phyloP scores from a whole-genome alignment of 495 filamentous ascomycete genomes.

The Aspergillus bertholletiae region DNA sequence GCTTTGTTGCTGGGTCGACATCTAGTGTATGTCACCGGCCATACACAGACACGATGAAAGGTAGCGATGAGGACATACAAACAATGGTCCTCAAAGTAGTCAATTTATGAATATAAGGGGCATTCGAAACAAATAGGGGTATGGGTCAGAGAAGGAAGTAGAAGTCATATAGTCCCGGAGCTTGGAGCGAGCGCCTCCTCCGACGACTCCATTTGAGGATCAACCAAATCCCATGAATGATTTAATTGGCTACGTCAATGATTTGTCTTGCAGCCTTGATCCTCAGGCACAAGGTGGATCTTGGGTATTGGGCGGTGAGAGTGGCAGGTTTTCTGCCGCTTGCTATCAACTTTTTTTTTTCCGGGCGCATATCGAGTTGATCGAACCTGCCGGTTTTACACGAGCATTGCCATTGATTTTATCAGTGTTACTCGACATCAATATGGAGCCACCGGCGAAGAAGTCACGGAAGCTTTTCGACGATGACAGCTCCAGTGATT shows the following conservation, averaged over 20 bases:
- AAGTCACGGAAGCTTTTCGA: constrained; percentile 44
- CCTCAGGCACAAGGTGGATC: constrained; percentile 13
- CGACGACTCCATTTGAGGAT: constrained; percentile 12
- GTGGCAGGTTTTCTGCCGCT: constrained; percentile 20
- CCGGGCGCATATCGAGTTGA: constrained; percentile 4
- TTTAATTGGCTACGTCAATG: constrained; percentile 46
- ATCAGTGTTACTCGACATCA: background rate
- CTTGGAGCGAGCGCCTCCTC: constrained; percentile 15
- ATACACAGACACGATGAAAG: constrained; percentile 31
- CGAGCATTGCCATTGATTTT: background rate
- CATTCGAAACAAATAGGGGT: constrained; percentile 6
- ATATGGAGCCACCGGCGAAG: constrained; percentile 47
- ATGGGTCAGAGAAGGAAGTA: constrained; percentile 12
- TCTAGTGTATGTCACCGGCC: constrained; percentile 43
- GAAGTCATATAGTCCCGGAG: constrained; percentile 11
- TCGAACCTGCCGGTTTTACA: background rate
- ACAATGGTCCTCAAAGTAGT: constrained; percentile 1
- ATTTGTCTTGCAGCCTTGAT: constrained; percentile 12
- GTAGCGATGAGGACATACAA: constrained; percentile 4
- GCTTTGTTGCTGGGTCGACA: constrained; percentile 43
- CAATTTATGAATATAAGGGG: constrained; percentile 2
- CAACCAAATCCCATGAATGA: constrained; percentile 14
- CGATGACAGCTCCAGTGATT: constrained; percentile 54
- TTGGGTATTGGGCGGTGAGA: constrained; percentile 12
- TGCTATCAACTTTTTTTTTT: constrained; percentile 27